Percentiles rank a stretch among this genome's conserved stretches.
Conservation (phyloP, 768 basidiomycete genomes). For the Pleurotus ostreatus region DNA sequence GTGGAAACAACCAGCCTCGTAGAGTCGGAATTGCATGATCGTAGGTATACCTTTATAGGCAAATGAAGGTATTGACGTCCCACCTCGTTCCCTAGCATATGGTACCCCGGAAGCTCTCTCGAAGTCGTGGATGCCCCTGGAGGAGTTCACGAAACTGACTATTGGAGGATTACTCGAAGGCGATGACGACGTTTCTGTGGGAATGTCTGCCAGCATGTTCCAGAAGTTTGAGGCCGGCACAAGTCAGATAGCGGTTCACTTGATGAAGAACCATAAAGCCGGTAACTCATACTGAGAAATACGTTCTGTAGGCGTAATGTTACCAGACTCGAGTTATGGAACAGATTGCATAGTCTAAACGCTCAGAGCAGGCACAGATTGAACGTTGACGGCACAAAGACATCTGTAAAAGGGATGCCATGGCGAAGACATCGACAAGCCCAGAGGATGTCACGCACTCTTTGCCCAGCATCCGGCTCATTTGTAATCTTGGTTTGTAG, state of each 20-base stretch:
- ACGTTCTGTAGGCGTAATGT: no score
- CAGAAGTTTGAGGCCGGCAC: slow-evolving; percentile 32
- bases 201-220: slow-evolving; percentile 18
- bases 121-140: slow-evolving; percentile 52
- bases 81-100: slow-evolving; percentile 32
- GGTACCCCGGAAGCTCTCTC: slow-evolving; percentile 44
- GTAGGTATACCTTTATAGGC: slow-evolving; percentile 24
- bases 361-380: no score
- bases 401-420: no score
- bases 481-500: no score
- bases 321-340: no score
- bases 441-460: no score
- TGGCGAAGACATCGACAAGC: no score
- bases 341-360: no score
- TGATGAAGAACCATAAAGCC: no score
- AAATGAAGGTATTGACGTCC: not conserved
- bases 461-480: no score
- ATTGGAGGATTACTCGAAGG: slow-evolving; percentile 33
- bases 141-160: slow-evolving; percentile 36
- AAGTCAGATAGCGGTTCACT: slow-evolving; percentile 12
- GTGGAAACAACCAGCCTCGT: slow-evolving; percentile 26
- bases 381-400: no score
- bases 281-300: no score
- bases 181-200: slow-evolving; percentile 25
- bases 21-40: slow-evolving; percentile 60